These are phyloP conservation scores for Mrakia frigida DNA, from an alignment of 768 basidiomycete species.

Conservation along the genomic window DNA sequence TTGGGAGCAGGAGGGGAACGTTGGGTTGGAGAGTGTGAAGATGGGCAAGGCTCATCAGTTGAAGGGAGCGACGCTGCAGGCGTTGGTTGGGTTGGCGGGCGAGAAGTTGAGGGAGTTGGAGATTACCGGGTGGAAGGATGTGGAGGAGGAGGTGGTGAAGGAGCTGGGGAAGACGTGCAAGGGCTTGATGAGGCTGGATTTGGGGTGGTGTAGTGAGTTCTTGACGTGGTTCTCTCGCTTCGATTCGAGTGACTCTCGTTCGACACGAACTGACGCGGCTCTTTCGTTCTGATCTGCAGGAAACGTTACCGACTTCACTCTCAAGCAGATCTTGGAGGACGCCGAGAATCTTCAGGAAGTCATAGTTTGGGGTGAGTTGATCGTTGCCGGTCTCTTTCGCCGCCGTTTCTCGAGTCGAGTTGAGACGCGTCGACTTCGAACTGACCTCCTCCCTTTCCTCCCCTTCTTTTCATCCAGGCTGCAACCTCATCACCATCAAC, in stretches of 20 bases:
- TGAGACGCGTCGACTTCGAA: too few species aligned
- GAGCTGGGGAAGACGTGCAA: constrained; percentile 42
- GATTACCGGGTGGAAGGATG: constrained; percentile 72
- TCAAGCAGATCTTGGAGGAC: constrained; percentile 58
- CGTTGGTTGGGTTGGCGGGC: constrained; percentile 67
- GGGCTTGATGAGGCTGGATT: constrained; percentile 59
- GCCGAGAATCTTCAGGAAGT: constrained; percentile 5
- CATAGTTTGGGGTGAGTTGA: constrained; percentile 17
- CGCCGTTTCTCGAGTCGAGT: too few species aligned
- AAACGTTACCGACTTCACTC: constrained; percentile 67
- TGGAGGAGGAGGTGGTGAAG: constrained; percentile 51
- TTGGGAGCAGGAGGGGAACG: constrained; percentile 46
- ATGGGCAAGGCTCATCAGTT: constrained; percentile 5
- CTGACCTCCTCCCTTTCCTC: background rate
- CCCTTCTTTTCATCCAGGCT: background rate
- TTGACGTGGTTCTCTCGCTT: background rate
- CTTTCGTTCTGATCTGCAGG: background rate
- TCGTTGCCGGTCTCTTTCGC: too few species aligned
- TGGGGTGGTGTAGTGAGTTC: constrained; percentile 72
- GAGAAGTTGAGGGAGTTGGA: constrained; percentile 55
- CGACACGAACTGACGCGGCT: too few species aligned
- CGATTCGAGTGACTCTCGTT: background rate
- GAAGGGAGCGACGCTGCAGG: constrained; percentile 51
- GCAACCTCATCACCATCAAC: constrained; percentile 16
- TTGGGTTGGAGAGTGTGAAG: constrained; percentile 36